Evolutionary conservation across 2,329 filamentous ascomycete species (phyloP).

Genomic region (Cladorrhinum sp.): DNA sequence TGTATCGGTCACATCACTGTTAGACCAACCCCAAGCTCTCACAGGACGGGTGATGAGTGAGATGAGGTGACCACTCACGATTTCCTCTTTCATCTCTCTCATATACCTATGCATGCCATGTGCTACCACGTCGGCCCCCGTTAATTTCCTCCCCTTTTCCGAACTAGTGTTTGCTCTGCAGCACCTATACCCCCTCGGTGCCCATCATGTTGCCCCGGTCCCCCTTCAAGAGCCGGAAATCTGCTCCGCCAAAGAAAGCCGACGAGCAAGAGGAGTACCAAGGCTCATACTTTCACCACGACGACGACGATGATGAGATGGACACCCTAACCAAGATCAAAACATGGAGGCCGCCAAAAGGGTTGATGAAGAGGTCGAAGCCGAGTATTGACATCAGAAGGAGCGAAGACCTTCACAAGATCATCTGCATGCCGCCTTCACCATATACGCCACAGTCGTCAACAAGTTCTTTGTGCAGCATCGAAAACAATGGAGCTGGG

Average conservation of each 20-base stretch:
- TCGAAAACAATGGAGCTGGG: constrained; percentile 32
- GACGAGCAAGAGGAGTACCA: constrained; percentile 25
- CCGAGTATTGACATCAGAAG: constrained; percentile 39
- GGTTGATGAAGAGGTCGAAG: constrained; percentile 33
- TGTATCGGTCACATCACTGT: constrained; percentile 7
- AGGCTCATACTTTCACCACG: constrained; percentile 28
- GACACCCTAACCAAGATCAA: constrained; percentile 27
- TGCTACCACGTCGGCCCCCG: constrained; percentile 17
- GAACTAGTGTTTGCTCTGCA: constrained; percentile 7
- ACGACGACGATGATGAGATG: constrained; percentile 23
- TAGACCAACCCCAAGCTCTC: constrained; percentile 3
- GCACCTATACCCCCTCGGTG: constrained; percentile 1
- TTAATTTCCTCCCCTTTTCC: constrained; percentile 12
- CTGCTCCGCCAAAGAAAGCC: constrained; percentile 36
- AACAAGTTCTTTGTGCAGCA: constrained; percentile 46
- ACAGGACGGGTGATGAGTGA: constrained; percentile 4
- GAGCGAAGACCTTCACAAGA: constrained; percentile 39
- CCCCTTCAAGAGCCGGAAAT: constrained; percentile 43
- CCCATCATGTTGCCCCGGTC: constrained; percentile 41
- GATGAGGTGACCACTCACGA: constrained; percentile 12
- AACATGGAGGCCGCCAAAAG: constrained; percentile 29
- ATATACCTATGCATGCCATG: constrained; percentile 27
- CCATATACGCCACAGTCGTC: constrained; percentile 35
- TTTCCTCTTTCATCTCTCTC: constrained; percentile 5
- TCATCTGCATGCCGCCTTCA: constrained; percentile 38